These are phyloP conservation scores for Phytophthora pluvialis DNA, from an alignment of 352 stramenopile species.

Conservation along the genomic window DNA sequence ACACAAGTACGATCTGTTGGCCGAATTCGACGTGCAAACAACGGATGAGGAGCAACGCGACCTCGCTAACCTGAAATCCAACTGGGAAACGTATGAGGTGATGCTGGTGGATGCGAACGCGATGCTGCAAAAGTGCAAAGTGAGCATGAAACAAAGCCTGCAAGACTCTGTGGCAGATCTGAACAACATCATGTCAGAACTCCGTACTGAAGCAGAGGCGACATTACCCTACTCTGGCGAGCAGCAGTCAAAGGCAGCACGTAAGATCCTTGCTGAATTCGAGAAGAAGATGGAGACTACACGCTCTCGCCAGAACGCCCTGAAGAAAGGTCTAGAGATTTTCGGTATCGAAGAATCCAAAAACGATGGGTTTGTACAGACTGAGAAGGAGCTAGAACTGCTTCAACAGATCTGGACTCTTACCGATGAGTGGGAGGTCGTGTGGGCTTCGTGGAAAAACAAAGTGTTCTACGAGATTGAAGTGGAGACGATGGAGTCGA, in stretches of 20 bases:
- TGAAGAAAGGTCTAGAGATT: constrained; percentile 94
- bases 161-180: constrained; percentile 91
- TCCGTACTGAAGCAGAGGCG: constrained; percentile 74
- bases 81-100: constrained; percentile 87
- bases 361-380: constrained; percentile 87
- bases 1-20: constrained; percentile 87
- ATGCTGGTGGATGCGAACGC: constrained; percentile 88
- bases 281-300: constrained; percentile 90
- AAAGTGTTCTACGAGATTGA: constrained; percentile 93
- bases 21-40: constrained; percentile 90
- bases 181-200: constrained; percentile 85
- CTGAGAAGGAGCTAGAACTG: constrained; percentile 90
- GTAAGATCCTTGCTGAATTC: constrained; percentile 84
- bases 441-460: constrained; percentile 93
- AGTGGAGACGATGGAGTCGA: constrained; percentile 92
- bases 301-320: constrained; percentile 59
- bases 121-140: constrained; percentile 93
- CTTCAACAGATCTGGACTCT: constrained; percentile 92
- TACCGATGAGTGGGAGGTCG: constrained; percentile 87
- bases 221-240: constrained; percentile 81
- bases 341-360: constrained; percentile 91
- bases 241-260: constrained; percentile 55
- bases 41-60: constrained; percentile 88
- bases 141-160: constrained; percentile 96
- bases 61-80: constrained; percentile 64